phyloP scores from a whole-genome alignment of 805 yeast species.

The Wickerhamiella cacticola region DNA sequence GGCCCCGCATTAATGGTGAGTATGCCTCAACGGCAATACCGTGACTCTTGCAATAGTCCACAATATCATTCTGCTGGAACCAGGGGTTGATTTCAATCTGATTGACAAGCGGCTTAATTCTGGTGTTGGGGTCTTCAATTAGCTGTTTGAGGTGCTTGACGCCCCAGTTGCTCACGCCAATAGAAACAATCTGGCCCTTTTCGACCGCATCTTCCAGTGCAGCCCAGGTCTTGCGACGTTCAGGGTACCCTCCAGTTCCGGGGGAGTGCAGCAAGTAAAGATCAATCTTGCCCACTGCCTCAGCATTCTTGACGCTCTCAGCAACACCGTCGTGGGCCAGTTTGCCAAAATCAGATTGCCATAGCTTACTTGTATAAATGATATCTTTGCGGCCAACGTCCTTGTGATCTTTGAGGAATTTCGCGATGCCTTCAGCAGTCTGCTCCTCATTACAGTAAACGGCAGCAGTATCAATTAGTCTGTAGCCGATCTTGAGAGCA shows the following conservation, averaged over 20 bases:
- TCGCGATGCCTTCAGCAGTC: constrained; percentile 45
- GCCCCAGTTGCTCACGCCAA: constrained; percentile 59
- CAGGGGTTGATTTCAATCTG: constrained; percentile 81
- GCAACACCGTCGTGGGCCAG: constrained; percentile 40
- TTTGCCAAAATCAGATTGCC: constrained; percentile 53
- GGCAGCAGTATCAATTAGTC: constrained; percentile 65
- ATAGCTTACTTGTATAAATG: constrained; percentile 54
- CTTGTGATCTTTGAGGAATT: constrained; percentile 39
- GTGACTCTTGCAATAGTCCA: constrained; percentile 44
- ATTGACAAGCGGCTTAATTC: constrained; percentile 55
- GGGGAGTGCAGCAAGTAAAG: constrained; percentile 53
- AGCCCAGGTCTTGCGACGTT: constrained; percentile 39
- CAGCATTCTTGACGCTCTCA: constrained; percentile 41
- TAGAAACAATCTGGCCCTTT: constrained; percentile 38
- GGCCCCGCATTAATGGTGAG: constrained; percentile 67
- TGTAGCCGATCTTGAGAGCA: constrained; percentile 53
- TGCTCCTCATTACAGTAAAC: constrained; percentile 53
- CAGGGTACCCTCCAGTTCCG: constrained; percentile 17
- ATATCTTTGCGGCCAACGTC: constrained; percentile 41
- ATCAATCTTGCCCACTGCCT: constrained; percentile 56
- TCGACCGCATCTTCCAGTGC: constrained; percentile 47
- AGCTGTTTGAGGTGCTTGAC: constrained; percentile 45
- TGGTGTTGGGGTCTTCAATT: constrained; percentile 35
- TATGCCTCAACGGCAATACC: constrained; percentile 59
- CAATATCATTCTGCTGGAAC: constrained; percentile 55